These are phyloP conservation scores for Colletotrichum falcatum DNA, from an alignment of 2,329 filamentous ascomycete genomes.

Conservation along the genomic window DNA sequence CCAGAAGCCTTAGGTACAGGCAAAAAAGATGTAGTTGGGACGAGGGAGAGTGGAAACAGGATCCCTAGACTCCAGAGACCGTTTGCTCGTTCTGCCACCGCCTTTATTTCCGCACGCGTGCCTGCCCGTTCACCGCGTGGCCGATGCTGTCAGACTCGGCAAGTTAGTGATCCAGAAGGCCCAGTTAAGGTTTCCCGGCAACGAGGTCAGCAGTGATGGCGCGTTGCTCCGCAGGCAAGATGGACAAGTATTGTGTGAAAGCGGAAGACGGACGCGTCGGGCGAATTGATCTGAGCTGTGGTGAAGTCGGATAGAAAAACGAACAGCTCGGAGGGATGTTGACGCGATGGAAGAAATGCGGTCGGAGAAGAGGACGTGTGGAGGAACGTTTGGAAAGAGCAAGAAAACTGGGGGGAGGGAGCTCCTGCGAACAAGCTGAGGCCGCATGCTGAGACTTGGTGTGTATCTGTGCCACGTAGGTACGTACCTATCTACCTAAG, in stretches of 20 bases:
- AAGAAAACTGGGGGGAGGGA: constrained; percentile 41
- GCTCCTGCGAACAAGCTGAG: constrained; percentile 39
- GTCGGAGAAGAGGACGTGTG: constrained; percentile 9
- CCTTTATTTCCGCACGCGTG: constrained; percentile 31
- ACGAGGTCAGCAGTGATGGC: constrained; percentile 7
- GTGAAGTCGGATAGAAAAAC: constrained; percentile 14
- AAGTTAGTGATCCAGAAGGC: constrained; percentile 21
- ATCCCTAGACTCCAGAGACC: constrained; percentile 38
- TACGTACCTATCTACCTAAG: too few relatives aligned
- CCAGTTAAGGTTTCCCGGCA: constrained; percentile 26
- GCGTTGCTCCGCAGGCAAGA: constrained; percentile 20
- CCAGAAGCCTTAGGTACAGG: constrained; percentile 42
- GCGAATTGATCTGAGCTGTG: not conserved
- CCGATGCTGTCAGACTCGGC: constrained; percentile 27
- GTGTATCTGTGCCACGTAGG: too few relatives aligned
- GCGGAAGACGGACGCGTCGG: constrained; percentile 17
- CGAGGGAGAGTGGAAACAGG: constrained; percentile 39
- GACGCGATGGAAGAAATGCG: constrained; percentile 33
- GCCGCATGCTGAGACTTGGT: constrained; percentile 32
- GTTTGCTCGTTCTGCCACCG: constrained; percentile 36
- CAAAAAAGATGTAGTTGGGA: constrained; percentile 39
- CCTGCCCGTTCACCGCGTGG: constrained; percentile 23
- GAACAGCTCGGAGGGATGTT: constrained; percentile 12
- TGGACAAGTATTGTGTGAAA: not conserved
- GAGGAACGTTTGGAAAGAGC: constrained; percentile 31